Percentiles rank a stretch among this genome's conserved stretches.
Conservation (phyloP, 2,329 filamentous ascomycete genomes). For the Colletotrichum liriopes region DNA sequence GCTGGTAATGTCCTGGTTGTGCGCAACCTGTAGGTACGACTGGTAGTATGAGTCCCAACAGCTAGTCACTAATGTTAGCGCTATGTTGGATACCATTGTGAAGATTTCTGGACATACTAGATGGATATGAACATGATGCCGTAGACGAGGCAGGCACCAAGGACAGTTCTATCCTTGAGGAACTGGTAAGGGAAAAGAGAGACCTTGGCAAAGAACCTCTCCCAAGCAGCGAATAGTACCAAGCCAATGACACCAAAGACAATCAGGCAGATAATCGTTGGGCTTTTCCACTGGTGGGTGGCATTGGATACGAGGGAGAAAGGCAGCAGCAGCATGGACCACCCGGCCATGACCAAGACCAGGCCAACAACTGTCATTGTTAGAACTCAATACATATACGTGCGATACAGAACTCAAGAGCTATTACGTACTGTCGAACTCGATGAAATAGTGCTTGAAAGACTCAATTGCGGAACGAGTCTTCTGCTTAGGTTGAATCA, state of each 20-base stretch:
- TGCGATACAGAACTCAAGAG: slow-evolving; percentile 39
- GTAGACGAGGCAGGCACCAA: slow-evolving; percentile 61
- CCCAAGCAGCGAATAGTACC: slow-evolving; percentile 68
- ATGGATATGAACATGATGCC: slow-evolving; percentile 58
- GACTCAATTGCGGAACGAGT: slow-evolving; percentile 64
- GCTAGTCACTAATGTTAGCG: slow-evolving; percentile 39
- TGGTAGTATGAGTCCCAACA: slow-evolving; percentile 65
- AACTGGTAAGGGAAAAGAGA: slow-evolving; percentile 71
- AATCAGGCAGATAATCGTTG: slow-evolving; percentile 63
- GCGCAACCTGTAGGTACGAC: slow-evolving; percentile 66
- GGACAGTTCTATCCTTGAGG: slow-evolving; percentile 64
- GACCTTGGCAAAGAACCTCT: slow-evolving; percentile 69
- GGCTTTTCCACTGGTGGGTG: slow-evolving; percentile 56
- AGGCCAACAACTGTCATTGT: slow-evolving; percentile 60
- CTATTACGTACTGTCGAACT: slow-evolving; percentile 68
- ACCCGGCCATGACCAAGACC: slow-evolving; percentile 66
- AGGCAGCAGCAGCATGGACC: slow-evolving; percentile 68
- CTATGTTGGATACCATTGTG: too few relatives aligned
- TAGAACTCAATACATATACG: slow-evolving; percentile 23
- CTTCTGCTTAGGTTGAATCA: slow-evolving; percentile 60
- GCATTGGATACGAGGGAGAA: slow-evolving; percentile 56
- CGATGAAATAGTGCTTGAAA: slow-evolving; percentile 66
- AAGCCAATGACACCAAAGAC: slow-evolving; percentile 67
- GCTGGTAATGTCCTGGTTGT: slow-evolving; percentile 55
- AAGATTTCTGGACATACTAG: slow-evolving; percentile 52